phyloP scores from a whole-genome alignment of 169 alveolate genomes.

The Plasmodium coatneyi region DNA sequence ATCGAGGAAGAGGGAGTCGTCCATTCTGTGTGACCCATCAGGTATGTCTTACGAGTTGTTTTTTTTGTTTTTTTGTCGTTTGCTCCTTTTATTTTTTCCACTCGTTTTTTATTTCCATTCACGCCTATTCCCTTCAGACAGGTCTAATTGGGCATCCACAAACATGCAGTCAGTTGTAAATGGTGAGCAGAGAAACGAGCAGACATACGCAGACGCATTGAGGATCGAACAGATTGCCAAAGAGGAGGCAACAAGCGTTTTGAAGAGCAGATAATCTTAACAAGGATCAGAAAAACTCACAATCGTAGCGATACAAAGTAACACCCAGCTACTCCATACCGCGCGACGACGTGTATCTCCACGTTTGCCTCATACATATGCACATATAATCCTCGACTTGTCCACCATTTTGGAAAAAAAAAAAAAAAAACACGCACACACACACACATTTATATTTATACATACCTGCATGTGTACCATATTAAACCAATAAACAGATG shows the following conservation, averaged over 20 bases:
- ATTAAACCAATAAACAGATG: conserved; percentile 18
- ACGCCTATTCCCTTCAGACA: not conserved
- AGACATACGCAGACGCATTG: not conserved
- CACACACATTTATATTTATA: not conserved
- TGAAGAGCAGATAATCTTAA: not conserved
- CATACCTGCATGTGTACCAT: not conserved
- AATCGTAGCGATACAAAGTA: not conserved
- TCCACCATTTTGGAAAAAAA: not conserved
- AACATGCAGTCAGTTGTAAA: not conserved
- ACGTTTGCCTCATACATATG: not conserved
- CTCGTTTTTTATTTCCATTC: not conserved
- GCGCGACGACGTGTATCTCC: not conserved
- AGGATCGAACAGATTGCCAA: not conserved
- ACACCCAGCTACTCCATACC: not conserved
- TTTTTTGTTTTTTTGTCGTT: not conserved
- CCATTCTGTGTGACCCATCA: not conserved
- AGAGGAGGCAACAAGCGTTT: not conserved
- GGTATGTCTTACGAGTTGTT: not conserved
- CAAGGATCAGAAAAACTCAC: not conserved
- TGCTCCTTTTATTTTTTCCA: not conserved
- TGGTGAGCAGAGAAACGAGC: not conserved
- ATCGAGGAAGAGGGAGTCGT: not conserved
- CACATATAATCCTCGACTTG: not conserved
- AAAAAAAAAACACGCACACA: not conserved
- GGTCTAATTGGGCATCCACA: not conserved